Evolutionary conservation across 106 monocot genomes (phyloP), one percentile per base, ranked within the genome.

Genomic region (Alisma plantagoaquatica): DNA sequence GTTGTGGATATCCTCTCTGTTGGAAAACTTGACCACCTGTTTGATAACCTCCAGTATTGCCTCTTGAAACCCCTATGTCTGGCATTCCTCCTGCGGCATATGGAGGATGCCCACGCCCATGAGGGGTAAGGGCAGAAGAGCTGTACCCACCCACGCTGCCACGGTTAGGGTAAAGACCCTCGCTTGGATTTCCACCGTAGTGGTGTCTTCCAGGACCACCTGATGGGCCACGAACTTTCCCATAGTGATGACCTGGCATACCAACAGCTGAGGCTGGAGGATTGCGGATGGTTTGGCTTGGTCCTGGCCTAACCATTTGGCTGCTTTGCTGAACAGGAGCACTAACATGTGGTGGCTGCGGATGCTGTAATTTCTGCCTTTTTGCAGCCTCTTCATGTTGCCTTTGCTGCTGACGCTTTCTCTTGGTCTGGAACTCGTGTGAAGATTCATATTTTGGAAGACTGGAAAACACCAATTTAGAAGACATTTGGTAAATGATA

Each of bases 391-490:
- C 98, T 32, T 98, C 98, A 15, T 89, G 84, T 38, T 96, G 89
- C 20, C 84, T 46, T 33, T 96, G 96, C 38, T 96, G 96, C 35
- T 96, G 89, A 11, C 96, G 75, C 53, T 89, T 96, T 57, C 84
- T 98, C 74, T 90, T 90, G 0, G 85, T 98, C 48, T 90, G 98
- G 41, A 89, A 90, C 64, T 98, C 98, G 20, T 98, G 98, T n/a
- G 98, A 98, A 1, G 98, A 82, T 47, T 98, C 98, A 23, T 98
- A 98, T 60, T 82, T 85, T 2, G 98, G 98, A 43, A 98, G 67
- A 63, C 98, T 98, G 61, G 67, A 41, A 21, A 57, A 23, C 24
- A 43, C 3, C 16, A 19, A 19, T 15, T 29, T 46, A 25, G 33
- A 32, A 32, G 9, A 27, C 0, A n/a, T 16, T 19, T 0, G 33